Evolutionary conservation across 345 rosid species (phyloP).

Genomic region (Atalantia buxifolia): DNA sequence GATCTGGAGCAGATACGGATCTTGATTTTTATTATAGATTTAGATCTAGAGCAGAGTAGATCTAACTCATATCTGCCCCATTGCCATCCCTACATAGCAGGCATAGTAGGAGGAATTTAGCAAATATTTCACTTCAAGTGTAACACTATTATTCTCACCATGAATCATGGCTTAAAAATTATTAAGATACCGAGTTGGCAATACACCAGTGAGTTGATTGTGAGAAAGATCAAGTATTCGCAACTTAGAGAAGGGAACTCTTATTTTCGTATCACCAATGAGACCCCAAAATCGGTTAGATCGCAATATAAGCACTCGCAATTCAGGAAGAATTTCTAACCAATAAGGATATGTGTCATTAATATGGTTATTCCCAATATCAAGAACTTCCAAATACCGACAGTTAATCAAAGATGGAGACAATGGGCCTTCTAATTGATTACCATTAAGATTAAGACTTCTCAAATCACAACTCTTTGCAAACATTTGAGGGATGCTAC

Average conservation of each 20-base stretch:
- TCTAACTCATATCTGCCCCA: too few species aligned
- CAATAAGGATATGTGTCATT: slow-evolving; percentile 19
- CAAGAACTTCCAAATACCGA: too few species aligned
- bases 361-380: not conserved
- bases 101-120: not conserved
- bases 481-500: too few species aligned
- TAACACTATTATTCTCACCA: not conserved
- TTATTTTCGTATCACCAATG: not conserved
- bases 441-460: too few species aligned
- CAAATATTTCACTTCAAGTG: not conserved
- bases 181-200: not conserved
- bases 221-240: not conserved
- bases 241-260: not conserved
- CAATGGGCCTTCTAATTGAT: too few species aligned
- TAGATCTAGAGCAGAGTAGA: too few species aligned
- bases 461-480: too few species aligned
- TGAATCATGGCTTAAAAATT: not conserved
- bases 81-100: too few species aligned
- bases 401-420: too few species aligned
- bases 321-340: slow-evolving; percentile 14
- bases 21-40: too few species aligned
- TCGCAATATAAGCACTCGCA: slow-evolving; percentile 13
- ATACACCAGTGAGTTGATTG: not conserved
- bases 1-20: too few species aligned
- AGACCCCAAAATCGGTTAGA: slow-evolving; percentile 18